Evolutionary conservation across 768 basidiomycete genomes (phyloP).

Genomic region (Cantharellus anzutake): DNA sequence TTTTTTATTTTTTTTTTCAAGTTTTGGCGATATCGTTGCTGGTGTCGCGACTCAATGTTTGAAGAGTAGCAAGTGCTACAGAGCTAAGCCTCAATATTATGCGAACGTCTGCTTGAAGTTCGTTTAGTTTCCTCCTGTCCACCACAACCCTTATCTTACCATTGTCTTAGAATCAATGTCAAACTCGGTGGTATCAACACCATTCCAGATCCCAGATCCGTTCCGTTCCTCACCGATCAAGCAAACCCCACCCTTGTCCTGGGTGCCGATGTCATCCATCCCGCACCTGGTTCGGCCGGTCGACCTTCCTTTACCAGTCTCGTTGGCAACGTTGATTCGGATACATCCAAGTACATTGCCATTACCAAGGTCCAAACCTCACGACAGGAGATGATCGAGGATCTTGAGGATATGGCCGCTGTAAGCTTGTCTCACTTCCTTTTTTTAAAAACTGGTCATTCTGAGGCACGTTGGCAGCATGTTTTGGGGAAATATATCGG

Average conservation of each 20-base stretch:
- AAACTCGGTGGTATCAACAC: conserved; percentile 73
- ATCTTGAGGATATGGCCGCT: conserved; percentile 43
- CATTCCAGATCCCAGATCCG: conserved; percentile 49
- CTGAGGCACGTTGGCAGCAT: background rate
- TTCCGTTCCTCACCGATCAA: conserved; percentile 45
- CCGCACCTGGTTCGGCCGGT: conserved; percentile 58
- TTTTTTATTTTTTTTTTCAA: conserved; percentile 13
- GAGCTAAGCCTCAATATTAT: conserved; percentile 57
- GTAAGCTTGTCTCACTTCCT: conserved; percentile 17
- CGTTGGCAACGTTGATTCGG: conserved; percentile 62
- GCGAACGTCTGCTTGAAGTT: conserved; percentile 65
- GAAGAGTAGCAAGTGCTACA: conserved; percentile 42
- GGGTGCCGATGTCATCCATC: conserved; percentile 75
- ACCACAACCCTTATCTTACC: conserved; percentile 28
- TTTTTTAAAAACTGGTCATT: background rate
- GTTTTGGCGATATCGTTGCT: conserved; percentile 49
- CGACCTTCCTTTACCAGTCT: conserved; percentile 67
- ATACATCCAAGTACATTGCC: conserved; percentile 49
- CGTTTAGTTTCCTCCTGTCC: conserved; percentile 17
- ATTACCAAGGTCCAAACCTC: conserved; percentile 47
- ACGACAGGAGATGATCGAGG: conserved; percentile 59
- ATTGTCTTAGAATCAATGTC: conserved; percentile 43
- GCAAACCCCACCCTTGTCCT: conserved; percentile 62
- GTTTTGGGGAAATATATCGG: conserved; percentile 6
- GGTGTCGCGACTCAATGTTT: conserved; percentile 70